Base-by-base conservation (phyloP, 2,329 filamentous ascomycete species). In the Polytolypa hystricis region DNA sequence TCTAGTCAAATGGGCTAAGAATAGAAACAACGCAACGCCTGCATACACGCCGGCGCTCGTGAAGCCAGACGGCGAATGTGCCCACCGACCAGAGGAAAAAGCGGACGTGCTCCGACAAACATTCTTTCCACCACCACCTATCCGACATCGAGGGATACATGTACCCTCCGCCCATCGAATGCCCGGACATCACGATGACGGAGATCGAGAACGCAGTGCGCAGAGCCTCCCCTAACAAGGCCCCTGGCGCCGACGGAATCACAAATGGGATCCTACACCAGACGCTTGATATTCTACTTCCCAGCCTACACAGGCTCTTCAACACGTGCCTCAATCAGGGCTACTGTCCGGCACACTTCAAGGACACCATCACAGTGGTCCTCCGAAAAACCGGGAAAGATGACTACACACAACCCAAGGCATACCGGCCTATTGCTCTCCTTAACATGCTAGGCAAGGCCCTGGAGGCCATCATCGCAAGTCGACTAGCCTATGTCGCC, bases 1-100 rank as follows among this genome's bases (percentile, higher is more conserved):
- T 12, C 37, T 54, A 2, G 44, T 41, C 1, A 53, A 46, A 33
- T 54, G 44, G 52, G 51, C 51, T 2, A 43, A 44, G 27, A 49
- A 47, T n/a, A n/a, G n/a, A n/a, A n/a, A n/a, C n/a, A n/a, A n/a
- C n/a, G n/a, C n/a, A n/a, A n/a, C n/a, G n/a, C n/a, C n/a, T n/a
- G n/a, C n/a, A n/a, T n/a, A n/a, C n/a, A n/a, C n/a, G n/a, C n/a
- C n/a, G n/a, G n/a, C 17, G 23, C 23, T 26, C n/a, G 23, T 26
- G 23, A 26, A n/a, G n/a, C 23, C n/a, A n/a, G 23, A 26, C n/a
- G 39, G 51, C 35, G 43, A 40, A 38, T 37, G 30, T 17, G 30
- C 23, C 30, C 42, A 42, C 12, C 29, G 37, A 8, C 7, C 20
- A 16, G 35, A 31, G 30, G 36, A 40, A 30, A 41, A 48, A 41